A percentile compares a stretch with the other conserved stretches of the same genome.
Evolutionary conservation across 805 yeast species (phyloP).

Genomic region (Cyberlindnera xishuangbannaensis): DNA sequence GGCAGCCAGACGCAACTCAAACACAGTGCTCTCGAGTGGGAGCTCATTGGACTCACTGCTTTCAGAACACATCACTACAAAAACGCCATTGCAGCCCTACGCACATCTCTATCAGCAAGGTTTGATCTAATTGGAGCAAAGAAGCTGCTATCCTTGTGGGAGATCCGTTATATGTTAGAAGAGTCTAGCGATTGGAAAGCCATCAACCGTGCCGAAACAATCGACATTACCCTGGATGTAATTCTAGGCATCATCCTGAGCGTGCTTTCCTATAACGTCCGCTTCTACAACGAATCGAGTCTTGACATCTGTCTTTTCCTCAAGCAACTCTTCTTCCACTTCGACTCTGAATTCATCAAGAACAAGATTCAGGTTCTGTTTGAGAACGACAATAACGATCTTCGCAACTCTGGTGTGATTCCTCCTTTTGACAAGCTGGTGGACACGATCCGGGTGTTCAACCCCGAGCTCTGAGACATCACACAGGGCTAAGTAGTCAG

Average conservation of each 20-base stretch:
- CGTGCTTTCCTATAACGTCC: constrained; percentile 52
- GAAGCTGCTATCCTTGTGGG: constrained; percentile 40
- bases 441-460: constrained; percentile 1
- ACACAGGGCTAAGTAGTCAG: no score
- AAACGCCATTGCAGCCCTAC: constrained; percentile 46
- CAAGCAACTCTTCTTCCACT: constrained; percentile 32
- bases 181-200: constrained; percentile 12
- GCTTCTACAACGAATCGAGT: constrained; percentile 60
- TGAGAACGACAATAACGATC: constrained; percentile 25
- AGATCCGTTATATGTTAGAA: constrained; percentile 8
- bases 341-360: constrained; percentile 28
- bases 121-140: constrained; percentile 57
- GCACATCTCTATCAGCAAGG: constrained; percentile 49
- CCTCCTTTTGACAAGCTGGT: constrained; percentile 24
- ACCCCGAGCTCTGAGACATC: constrained; percentile 1
- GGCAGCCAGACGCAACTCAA: constrained; percentile 24
- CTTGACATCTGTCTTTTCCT: constrained; percentile 38
- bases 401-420: constrained; percentile 21
- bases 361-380: constrained; percentile 25
- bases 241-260: constrained; percentile 40
- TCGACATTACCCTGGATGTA: constrained; percentile 29
- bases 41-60: constrained; percentile 54
- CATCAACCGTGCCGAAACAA: constrained; percentile 15
- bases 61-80: constrained; percentile 42
- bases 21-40: constrained; percentile 72